Base-by-base conservation (phyloP, 2,329 filamentous ascomycete genomes). In the Macrophomina pseudophaseolina region DNA sequence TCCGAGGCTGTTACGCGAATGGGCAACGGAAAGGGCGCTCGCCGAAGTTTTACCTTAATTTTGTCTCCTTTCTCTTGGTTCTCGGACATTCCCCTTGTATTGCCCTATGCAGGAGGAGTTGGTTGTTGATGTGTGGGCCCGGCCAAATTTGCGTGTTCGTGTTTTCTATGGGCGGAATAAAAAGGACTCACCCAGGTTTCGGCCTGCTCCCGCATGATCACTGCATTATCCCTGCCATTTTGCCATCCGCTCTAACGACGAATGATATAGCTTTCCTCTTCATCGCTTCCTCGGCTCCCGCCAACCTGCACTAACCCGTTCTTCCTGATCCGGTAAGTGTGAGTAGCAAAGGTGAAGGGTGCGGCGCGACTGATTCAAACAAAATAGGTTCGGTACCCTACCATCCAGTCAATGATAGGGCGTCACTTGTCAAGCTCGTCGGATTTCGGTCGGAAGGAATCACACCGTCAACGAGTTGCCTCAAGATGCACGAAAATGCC, bases 1-100 rank as follows among this genome's bases (percentile, higher is more conserved):
- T 48, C 56, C 56, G 56, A 60, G 56, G 56, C 38, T 60, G 40
- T 48, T 60, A 35, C 56, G 48, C 8, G 42, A 48, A 46, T 9
- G 14, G 56, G 56, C 18, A 60, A 33, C 18, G 8, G 28, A n/a
- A 11, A 48, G 16, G 42, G 42, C 9, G 28, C 11, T 14, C 40
- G 11, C 56, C 56, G 56, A 60, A 18, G 28, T 48, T 35, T 16
- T 48, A 60, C 56, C 56, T 60, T 60, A 48, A 33, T 40, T 28
- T 4, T 2, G 18, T 46, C 30, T 3, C 56, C 38, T 33, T 23
- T 42, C 35, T 35, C 30, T 53, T 53, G 51, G 30, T 53, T 30
- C 51, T 53, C 51, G 51, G 51, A 53, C 5, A 30, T 16, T 14
- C 8, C 30, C 51, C 51, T 35, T 30, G 51, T 33, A 33, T 12